Base-by-base conservation (phyloP, 305 asterid genomes). In the Ajuga reptans region DNA sequence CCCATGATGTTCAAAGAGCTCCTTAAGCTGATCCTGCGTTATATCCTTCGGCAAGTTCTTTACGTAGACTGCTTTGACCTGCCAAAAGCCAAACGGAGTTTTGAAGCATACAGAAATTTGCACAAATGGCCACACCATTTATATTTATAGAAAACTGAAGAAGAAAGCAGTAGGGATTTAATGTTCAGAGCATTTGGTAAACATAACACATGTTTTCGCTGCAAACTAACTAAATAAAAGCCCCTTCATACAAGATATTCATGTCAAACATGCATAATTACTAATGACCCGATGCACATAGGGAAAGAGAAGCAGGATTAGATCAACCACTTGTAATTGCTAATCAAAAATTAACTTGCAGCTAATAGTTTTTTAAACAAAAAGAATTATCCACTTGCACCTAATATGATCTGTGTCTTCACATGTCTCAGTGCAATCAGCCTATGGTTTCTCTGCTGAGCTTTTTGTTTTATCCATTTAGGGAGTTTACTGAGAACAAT, bases 11-110 rank as follows among this genome's bases (percentile, higher is more conserved):
- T 86, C 96, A 80, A 92, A 92, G 70, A 83, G 72, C 57, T 78
- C 86, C 83, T 80, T 88, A 33, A 92, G 87, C 84, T 84, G 91
- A 75, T 92, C 96, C 64, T 88, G 94, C 21, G 86, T 88, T 49
- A 86, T 77, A 72, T 86, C 79, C 77, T 82, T 84, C 0, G 98
- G 98, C 82, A 92, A 82, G 84, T 92, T 92, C 81, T 90, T 90
- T 66, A 90, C 96, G 53, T 89, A 88, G 43, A 90, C 92, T 16
- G 98, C 97, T 78, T 92, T 92, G 71, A 92, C 90, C 98, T 92
- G 76, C 37, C 27, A 33, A 31, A 64, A 46, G 41, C 69, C 55
- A 46, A 52, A 43, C 58, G 62, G 79, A 10, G 54, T 50, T 21
- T 12, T 56, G 47, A 31, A 9, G 42, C 33, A 47, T 49, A 36